Evolutionary conservation across 768 basidiomycete species (phyloP).

Genomic region (Tylopilus intermedius): DNA sequence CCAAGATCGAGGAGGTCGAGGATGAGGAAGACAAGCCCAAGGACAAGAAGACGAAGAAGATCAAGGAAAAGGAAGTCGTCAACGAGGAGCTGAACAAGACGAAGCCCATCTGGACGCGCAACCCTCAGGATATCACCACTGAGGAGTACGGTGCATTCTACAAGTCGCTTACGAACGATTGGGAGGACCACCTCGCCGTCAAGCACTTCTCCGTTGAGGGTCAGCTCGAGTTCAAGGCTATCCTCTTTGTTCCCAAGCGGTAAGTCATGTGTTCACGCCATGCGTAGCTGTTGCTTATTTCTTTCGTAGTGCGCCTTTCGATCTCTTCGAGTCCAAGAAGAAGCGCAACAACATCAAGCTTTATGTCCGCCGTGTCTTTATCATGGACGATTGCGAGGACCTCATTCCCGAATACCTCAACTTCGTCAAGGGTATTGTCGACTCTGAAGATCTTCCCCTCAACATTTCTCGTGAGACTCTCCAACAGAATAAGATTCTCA

Average conservation of each 20-base stretch:
- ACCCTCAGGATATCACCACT: constrained; percentile 85
- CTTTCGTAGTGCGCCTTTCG: constrained; percentile 81
- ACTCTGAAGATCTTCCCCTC: constrained; percentile 98
- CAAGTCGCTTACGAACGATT: constrained; percentile 99
- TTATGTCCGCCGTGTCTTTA: constrained; percentile 99
- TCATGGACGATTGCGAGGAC: constrained; percentile 99
- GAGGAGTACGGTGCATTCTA: constrained; percentile 98
- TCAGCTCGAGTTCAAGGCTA: constrained; percentile 99
- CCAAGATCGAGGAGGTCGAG: constrained; percentile 79
- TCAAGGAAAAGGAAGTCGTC: constrained; percentile 81
- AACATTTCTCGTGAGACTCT: constrained; percentile 99
- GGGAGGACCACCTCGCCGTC: constrained; percentile 99
- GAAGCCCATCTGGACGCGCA: constrained; percentile 99
- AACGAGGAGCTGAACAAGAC: constrained; percentile 99
- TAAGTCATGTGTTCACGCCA: constrained; percentile 31
- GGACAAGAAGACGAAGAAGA: constrained; percentile 90
- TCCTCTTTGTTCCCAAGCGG: constrained; percentile 96
- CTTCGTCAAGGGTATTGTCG: constrained; percentile 99
- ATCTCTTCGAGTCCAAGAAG: constrained; percentile 99
- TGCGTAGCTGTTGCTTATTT: background rate
- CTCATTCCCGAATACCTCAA: constrained; percentile 99
- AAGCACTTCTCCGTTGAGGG: constrained; percentile 99
- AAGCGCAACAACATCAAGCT: constrained; percentile 99
- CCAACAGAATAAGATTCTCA: constrained; percentile 99
- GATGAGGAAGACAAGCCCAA: constrained; percentile 81